Conservation (phyloP, 805 yeast genomes). For the Candida morakotiae region DNA sequence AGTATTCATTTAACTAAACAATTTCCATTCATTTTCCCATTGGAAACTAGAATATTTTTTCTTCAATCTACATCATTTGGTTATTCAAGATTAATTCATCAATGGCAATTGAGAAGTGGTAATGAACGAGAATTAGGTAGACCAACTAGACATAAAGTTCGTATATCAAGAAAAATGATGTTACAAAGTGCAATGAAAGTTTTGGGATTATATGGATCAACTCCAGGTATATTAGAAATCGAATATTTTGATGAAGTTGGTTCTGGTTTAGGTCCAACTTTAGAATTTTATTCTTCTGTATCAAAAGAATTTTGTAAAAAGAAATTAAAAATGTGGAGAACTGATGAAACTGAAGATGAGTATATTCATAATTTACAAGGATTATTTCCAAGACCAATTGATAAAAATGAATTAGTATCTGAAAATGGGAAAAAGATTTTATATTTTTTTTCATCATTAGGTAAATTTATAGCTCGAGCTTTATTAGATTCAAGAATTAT, state of each 20-base stretch:
- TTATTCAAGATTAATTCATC: conserved; percentile 72
- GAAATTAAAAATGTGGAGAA: conserved; percentile 68
- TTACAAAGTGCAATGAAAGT: conserved; percentile 78
- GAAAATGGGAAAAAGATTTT: conserved; percentile 40
- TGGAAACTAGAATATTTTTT: conserved; percentile 73
- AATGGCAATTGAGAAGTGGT: conserved; percentile 57
- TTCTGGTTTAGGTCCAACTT: conserved; percentile 94
- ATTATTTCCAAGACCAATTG: conserved; percentile 70
- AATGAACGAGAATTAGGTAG: conserved; percentile 58
- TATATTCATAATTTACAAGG: conserved; percentile 47
- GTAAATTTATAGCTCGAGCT: conserved; percentile 83
- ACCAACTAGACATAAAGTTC: conserved; percentile 71
- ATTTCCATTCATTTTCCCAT: conserved; percentile 80
- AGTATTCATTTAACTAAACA: conserved; percentile 64
- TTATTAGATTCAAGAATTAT: conserved; percentile 82
- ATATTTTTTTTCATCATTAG: conserved; percentile 61
- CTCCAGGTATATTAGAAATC: conserved; percentile 80
- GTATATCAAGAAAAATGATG: conserved; percentile 66
- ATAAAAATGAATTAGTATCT: conserved; percentile 16
- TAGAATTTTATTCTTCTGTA: conserved; percentile 83
- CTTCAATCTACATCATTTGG: conserved; percentile 90
- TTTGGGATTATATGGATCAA: conserved; percentile 66
- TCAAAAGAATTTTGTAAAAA: conserved; percentile 68
- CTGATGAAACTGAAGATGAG: conserved; percentile 19
- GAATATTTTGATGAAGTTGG: conserved; percentile 91